A percentile compares a stretch with the other conserved stretches of the same genome.
phyloP scores from a whole-genome alignment of 2,329 filamentous ascomycete species.

The Trichoderma koningii region DNA sequence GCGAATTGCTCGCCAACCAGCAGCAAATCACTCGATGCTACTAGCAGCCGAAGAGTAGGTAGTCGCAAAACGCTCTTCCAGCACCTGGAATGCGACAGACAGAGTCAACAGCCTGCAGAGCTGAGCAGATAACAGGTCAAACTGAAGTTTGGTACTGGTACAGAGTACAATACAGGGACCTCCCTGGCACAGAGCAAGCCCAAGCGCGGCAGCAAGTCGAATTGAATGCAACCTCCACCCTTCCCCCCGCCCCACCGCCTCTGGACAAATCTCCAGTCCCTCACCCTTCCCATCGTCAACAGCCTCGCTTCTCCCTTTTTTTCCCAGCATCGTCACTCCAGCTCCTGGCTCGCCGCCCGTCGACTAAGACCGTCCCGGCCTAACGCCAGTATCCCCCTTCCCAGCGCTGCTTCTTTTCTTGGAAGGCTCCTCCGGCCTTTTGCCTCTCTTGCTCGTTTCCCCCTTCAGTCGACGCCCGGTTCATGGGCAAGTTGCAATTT shows the following conservation, averaged over 20 bases:
- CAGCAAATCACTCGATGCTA: neutral
- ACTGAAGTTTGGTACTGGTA: too few relatives aligned
- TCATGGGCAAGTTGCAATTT: constrained; percentile 21
- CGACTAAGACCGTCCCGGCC: constrained; percentile 6
- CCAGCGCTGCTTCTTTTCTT: neutral
- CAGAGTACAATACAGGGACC: too few relatives aligned
- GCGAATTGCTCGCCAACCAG: constrained; percentile 4
- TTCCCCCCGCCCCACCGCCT: constrained; percentile 21
- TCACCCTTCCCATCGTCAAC: neutral
- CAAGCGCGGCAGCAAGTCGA: neutral
- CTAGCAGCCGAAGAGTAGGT: neutral
- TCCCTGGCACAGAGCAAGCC: too few relatives aligned
- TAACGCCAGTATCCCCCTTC: constrained; percentile 7
- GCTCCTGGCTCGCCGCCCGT: neutral
- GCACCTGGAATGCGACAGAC: too few relatives aligned
- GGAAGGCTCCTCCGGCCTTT: constrained; percentile 23
- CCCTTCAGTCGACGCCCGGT: constrained; percentile 25
- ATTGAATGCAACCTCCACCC: constrained; percentile 13
- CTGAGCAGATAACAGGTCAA: too few relatives aligned
- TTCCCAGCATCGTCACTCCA: neutral
- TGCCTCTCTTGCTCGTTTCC: constrained; percentile 15
- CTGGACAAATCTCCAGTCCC: neutral
- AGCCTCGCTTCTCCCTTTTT: constrained; percentile 28
- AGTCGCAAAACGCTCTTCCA: neutral
- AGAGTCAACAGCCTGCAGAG: too few relatives aligned